These are phyloP conservation scores for Coemansia sp. DNA, from an alignment of 192 early-diverging fungal species.

Conservation along the genomic window DNA sequence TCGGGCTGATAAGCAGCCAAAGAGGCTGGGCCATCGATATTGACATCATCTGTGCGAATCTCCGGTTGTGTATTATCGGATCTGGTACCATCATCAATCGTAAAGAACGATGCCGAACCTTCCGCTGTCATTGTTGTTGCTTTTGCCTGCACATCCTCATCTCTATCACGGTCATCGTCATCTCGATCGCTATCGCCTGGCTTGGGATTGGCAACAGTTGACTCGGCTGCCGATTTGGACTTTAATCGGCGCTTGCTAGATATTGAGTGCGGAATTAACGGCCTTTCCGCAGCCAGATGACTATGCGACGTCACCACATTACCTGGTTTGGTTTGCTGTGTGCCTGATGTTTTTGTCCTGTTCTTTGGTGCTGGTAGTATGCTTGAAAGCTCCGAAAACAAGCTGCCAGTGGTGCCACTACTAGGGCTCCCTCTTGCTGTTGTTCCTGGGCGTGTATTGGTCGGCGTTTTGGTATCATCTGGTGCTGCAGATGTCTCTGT, in stretches of 20 bases:
- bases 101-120: conserved; percentile 27
- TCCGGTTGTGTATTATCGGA: neutral
- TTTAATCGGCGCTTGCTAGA: conserved; percentile 25
- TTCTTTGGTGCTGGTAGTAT: conserved; percentile 49
- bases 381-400: conserved; percentile 43
- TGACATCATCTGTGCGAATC: neutral
- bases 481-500: neutral
- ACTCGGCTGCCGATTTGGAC: neutral
- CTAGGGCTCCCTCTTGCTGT: neutral
- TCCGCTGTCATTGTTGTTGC: neutral
- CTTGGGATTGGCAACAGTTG: neutral
- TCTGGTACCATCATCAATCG: conserved; percentile 7
- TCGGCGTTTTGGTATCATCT: neutral
- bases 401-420: conserved; percentile 1
- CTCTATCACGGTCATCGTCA: conserved; percentile 3
- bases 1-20: neutral
- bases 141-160: neutral
- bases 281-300: neutral
- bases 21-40: neutral
- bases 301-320: neutral
- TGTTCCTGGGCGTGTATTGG: neutral
- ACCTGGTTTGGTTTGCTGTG: neutral
- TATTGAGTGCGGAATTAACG: conserved; percentile 42
- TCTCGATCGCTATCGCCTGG: conserved; percentile 4
- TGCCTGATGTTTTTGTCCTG: neutral